phyloP scores from a whole-genome alignment of 1,284 basidiomycete species.

The Puccinia hordei region DNA sequence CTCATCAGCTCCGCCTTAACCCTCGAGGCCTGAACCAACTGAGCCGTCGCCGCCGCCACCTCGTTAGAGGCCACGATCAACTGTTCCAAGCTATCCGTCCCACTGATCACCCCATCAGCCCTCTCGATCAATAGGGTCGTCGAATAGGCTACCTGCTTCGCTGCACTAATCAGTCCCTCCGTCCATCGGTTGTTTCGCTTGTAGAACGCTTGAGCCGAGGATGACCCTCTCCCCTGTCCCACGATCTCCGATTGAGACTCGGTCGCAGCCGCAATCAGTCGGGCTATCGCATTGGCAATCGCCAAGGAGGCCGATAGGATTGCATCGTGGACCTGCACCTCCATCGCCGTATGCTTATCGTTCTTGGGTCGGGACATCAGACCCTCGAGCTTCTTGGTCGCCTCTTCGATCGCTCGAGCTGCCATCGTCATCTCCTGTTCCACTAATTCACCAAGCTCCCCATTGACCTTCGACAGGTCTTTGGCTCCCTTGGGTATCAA shows the following conservation, averaged over 20 bases:
- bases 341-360: conserved; percentile 81
- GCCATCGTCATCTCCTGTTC: conserved; percentile 95
- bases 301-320: conserved; percentile 90
- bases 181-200: conserved; percentile 99
- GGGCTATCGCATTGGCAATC: conserved; percentile 90
- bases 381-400: conserved; percentile 83
- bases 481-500: conserved; percentile 83
- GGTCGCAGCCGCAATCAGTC: conserved; percentile 92
- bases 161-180: conserved; percentile 96
- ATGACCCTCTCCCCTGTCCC: conserved; percentile 86
- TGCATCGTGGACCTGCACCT: conserved; percentile 95
- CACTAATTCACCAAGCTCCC: conserved; percentile 94
- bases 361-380: conserved; percentile 88
- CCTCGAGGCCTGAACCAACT: conserved; percentile 95
- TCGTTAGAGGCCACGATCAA: conserved; percentile 99
- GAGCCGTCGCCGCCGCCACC: conserved; percentile 92
- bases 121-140: conserved; percentile 96
- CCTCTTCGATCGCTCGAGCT: conserved; percentile 87
- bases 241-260: conserved; percentile 99
- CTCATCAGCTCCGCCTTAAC: conserved; percentile 99
- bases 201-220: conserved; percentile 93
- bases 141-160: conserved; percentile 94
- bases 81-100: conserved; percentile 95
- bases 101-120: conserved; percentile 94
- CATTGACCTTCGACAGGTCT: conserved; percentile 75